A percentile compares a stretch with the other conserved stretches of the same genome.
phyloP scores from a whole-genome alignment of 768 basidiomycete species.

The Termitomyces sp. region DNA sequence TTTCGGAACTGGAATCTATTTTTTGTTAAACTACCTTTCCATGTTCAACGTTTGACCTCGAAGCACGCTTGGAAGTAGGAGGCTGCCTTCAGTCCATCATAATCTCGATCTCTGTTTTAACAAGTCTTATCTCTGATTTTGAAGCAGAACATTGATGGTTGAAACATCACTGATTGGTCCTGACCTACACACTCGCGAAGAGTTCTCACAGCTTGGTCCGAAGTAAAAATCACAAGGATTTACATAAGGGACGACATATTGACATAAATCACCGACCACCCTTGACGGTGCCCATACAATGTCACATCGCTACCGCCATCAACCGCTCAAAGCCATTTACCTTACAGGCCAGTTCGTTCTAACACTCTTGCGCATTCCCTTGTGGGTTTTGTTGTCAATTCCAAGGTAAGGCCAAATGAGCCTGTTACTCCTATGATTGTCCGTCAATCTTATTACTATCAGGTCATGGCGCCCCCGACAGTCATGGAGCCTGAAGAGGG shows the following conservation, averaged over 20 bases:
- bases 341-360: constrained; percentile 35
- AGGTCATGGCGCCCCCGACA: constrained; percentile 39
- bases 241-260: neutral
- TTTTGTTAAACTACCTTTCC: too few species aligned
- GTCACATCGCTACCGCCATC: constrained; percentile 30
- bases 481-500: constrained; percentile 41
- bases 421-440: neutral
- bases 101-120: neutral
- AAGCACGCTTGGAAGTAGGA: too few species aligned
- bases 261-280: neutral
- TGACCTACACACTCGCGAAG: neutral
- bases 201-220: neutral
- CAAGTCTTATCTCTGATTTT: neutral
- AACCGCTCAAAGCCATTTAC: constrained; percentile 48
- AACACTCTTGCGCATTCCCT: constrained; percentile 39
- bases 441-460: neutral
- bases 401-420: constrained; percentile 23
- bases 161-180: neutral
- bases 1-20: too few species aligned
- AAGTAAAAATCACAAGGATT: neutral
- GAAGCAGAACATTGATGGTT: neutral
- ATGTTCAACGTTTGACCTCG: too few species aligned
- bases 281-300: constrained; percentile 11
- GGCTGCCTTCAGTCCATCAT: neutral
- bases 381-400: constrained; percentile 38